Evolutionary conservation across 2,329 filamentous ascomycete genomes (phyloP).

Genomic region (Cercospora nicotianae): DNA sequence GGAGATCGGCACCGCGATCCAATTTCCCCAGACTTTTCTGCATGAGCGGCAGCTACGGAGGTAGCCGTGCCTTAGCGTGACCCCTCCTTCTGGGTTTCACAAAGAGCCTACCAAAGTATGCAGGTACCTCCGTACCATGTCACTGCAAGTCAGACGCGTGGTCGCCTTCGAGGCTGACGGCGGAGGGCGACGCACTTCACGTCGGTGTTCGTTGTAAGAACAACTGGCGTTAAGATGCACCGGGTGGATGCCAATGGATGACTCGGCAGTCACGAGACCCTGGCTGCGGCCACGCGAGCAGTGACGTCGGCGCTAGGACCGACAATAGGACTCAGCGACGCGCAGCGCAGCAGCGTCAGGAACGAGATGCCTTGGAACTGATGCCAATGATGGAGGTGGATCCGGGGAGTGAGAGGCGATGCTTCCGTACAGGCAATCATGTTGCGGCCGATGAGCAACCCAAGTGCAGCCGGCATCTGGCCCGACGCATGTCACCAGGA

Average conservation of each 20-base stretch:
- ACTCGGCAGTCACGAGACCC: slow-evolving; percentile 1
- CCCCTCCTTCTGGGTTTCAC: slow-evolving; percentile 7
- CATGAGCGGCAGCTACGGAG: background rate
- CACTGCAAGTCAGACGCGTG: background rate
- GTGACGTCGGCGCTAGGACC: slow-evolving; percentile 6
- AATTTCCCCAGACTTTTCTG: slow-evolving; percentile 9
- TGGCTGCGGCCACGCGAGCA: slow-evolving; percentile 1
- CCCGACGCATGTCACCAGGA: slow-evolving; percentile 2
- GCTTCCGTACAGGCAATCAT: background rate
- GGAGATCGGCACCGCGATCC: background rate
- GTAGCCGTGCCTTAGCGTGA: slow-evolving; percentile 1
- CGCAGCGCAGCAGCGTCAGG: background rate
- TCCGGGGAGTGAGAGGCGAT: background rate
- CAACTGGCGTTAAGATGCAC: background rate
- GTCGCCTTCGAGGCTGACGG: background rate
- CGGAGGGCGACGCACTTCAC: background rate
- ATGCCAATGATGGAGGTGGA: background rate
- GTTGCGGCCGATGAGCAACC: slow-evolving; percentile 3
- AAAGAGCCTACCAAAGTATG: background rate
- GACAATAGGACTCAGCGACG: background rate
- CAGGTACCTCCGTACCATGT: slow-evolving; percentile 5
- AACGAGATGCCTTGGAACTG: background rate
- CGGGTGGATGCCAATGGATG: background rate
- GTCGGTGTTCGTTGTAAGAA: background rate
- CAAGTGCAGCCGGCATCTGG: slow-evolving; percentile 4